phyloP scores from a whole-genome alignment of 2,329 filamentous ascomycete genomes.

The Colletotrichum zoysiae region DNA sequence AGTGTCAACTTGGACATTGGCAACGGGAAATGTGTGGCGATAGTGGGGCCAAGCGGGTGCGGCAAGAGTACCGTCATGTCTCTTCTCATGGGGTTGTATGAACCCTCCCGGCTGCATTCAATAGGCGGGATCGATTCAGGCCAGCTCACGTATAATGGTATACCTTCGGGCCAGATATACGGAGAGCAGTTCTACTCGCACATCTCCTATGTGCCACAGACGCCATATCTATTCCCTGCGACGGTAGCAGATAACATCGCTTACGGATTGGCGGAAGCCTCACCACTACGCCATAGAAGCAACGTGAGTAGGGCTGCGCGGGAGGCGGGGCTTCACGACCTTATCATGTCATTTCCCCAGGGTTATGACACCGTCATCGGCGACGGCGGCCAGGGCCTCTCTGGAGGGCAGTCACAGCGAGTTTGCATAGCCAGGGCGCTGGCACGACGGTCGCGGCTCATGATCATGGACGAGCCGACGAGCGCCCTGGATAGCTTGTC shows the following conservation, averaged over 20 bases:
- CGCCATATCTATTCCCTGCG: constrained; percentile 79
- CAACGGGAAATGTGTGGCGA: constrained; percentile 75
- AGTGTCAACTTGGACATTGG: constrained; percentile 65
- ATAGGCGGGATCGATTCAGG: neutral
- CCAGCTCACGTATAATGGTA: neutral
- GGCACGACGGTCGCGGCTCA: constrained; percentile 75
- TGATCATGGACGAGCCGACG: constrained; percentile 91
- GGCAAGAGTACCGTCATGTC: constrained; percentile 89
- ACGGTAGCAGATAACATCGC: constrained; percentile 84
- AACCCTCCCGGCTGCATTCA: constrained; percentile 47
- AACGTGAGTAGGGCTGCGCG: constrained; percentile 66
- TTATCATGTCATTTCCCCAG: constrained; percentile 76
- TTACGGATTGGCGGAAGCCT: constrained; percentile 76
- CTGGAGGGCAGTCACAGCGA: constrained; percentile 86
- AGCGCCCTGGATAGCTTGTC: constrained; percentile 80
- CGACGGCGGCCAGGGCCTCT: constrained; percentile 79
- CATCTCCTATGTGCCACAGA: constrained; percentile 78
- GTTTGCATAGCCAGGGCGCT: constrained; percentile 86
- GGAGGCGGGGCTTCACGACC: constrained; percentile 78
- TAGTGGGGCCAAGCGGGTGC: constrained; percentile 88
- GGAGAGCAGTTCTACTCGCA: constrained; percentile 62
- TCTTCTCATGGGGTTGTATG: constrained; percentile 80
- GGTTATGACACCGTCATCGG: constrained; percentile 76
- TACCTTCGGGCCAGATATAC: neutral
- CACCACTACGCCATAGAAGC: constrained; percentile 58